Evolutionary conservation across 2,329 filamentous ascomycete genomes (phyloP).

Genomic region (Calonectria pseudoturangicola): DNA sequence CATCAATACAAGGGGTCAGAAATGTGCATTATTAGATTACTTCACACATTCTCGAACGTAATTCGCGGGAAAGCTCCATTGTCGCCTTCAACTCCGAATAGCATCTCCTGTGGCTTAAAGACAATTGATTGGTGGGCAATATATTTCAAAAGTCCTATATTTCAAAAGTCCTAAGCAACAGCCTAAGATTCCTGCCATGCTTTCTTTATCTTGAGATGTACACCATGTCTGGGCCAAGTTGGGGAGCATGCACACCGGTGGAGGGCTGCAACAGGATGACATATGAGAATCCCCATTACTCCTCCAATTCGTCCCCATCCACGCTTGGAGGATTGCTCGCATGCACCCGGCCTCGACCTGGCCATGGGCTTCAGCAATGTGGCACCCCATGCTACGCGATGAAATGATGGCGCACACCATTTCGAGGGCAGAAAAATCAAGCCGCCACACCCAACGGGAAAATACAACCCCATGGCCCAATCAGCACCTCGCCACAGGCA

Average conservation of each 20-base stretch:
- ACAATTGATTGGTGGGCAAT: not conserved
- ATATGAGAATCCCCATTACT: not conserved
- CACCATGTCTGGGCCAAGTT: no score
- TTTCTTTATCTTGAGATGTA: no score
- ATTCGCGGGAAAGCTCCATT: not conserved
- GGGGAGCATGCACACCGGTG: not conserved
- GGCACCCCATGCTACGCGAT: not conserved
- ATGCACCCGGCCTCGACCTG: not conserved
- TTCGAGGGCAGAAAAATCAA: not conserved
- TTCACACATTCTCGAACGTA: not conserved
- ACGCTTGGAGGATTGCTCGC: no score
- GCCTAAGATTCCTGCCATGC: not conserved
- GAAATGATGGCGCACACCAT: not conserved
- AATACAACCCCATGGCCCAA: slow-evolving; percentile 1
- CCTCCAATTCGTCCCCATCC: not conserved
- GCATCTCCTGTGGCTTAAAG: not conserved
- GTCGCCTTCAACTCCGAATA: not conserved
- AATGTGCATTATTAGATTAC: not conserved
- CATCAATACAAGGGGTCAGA: not conserved
- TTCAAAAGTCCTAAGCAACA: not conserved
- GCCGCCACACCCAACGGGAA: slow-evolving; percentile 5
- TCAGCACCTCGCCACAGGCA: not conserved
- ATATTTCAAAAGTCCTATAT: not conserved
- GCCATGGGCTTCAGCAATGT: not conserved
- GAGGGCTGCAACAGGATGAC: not conserved